Percentiles rank a stretch among this genome's conserved stretches.
Evolutionary conservation across 306 rosid genomes (phyloP).

Genomic region (Acmispon strigosus): DNA sequence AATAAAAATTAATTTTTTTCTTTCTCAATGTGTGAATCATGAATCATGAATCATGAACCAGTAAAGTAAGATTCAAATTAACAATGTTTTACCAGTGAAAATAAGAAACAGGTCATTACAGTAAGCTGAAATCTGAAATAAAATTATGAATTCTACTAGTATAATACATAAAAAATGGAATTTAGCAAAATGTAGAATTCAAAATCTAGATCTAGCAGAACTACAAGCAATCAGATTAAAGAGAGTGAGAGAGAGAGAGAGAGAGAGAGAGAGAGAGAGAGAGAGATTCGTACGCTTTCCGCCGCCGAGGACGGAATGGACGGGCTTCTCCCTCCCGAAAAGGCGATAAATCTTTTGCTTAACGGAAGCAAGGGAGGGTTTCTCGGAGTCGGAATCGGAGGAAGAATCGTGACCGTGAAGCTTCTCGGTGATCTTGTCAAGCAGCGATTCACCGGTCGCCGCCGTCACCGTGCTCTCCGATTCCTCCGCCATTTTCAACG

Average conservation of each 20-base stretch:
- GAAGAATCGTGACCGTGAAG: slow-evolving; percentile 53
- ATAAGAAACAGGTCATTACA: neutral
- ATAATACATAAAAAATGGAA: neutral
- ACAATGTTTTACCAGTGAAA: too few species aligned
- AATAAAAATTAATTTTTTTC: neutral
- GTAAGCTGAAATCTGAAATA: too few species aligned
- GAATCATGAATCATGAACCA: neutral
- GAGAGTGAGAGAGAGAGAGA: neutral
- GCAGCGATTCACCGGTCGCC: slow-evolving; percentile 34
- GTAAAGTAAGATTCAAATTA: too few species aligned
- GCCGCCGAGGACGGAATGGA: slow-evolving; percentile 74
- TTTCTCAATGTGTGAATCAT: neutral
- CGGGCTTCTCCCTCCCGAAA: slow-evolving; percentile 73
- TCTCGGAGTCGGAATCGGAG: slow-evolving; percentile 46
- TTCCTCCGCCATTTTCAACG: slow-evolving; percentile 64
- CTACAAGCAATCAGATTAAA: neutral
- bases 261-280: neutral
- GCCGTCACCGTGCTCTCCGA: slow-evolving; percentile 35
- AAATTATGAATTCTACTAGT: too few species aligned
- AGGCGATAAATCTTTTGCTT: slow-evolving; percentile 62
- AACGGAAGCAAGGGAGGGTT: slow-evolving; percentile 23
- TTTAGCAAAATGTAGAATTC: slow-evolving; percentile 4
- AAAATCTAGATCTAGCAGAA: slow-evolving; percentile 17
- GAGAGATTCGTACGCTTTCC: slow-evolving; percentile 60
- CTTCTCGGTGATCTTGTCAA: slow-evolving; percentile 64